Conservation (phyloP, 257 asterid genomes). For the Perilla frutescens region DNA sequence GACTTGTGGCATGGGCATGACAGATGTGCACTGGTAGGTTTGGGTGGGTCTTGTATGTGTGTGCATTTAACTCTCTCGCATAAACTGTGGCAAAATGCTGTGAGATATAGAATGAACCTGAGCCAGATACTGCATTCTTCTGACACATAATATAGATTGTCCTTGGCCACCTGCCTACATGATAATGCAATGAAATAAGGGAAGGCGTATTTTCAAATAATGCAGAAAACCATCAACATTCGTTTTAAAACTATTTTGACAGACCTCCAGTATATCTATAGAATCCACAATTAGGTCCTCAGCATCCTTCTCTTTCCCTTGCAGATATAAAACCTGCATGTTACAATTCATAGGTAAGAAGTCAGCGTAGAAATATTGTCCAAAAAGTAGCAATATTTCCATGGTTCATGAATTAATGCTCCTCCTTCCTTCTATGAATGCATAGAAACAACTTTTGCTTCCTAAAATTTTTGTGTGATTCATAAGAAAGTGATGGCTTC, state of each 20-base stretch:
- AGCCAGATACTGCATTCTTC: conserved; percentile 80
- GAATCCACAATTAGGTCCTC: conserved; percentile 75
- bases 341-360: conserved; percentile 4
- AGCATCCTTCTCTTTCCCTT: conserved; percentile 76
- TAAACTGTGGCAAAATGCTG: conserved; percentile 26
- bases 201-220: conserved; percentile 18
- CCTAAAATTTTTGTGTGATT: not conserved
- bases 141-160: conserved; percentile 61
- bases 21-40: not conserved
- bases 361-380: conserved; percentile 10
- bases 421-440: conserved; percentile 15
- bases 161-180: conserved; percentile 82
- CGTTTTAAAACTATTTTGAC: conserved; percentile 29
- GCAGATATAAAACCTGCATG: conserved; percentile 72
- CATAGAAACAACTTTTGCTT: not conserved
- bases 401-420: not conserved
- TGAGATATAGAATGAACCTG: conserved; percentile 59
- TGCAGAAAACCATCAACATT: conserved; percentile 30
- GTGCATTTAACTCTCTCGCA: conserved; percentile 16
- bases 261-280: conserved; percentile 80
- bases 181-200: conserved; percentile 33
- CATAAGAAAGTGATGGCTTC: conserved; percentile 17
- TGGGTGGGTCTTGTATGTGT: not conserved
- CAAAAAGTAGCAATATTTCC: conserved; percentile 5
- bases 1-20: conserved; percentile 15